Evolutionary conservation across 1,284 basidiomycete species (phyloP), one percentile per base, ranked within the genome.

Genomic region (Melampsora larici-populina): DNA sequence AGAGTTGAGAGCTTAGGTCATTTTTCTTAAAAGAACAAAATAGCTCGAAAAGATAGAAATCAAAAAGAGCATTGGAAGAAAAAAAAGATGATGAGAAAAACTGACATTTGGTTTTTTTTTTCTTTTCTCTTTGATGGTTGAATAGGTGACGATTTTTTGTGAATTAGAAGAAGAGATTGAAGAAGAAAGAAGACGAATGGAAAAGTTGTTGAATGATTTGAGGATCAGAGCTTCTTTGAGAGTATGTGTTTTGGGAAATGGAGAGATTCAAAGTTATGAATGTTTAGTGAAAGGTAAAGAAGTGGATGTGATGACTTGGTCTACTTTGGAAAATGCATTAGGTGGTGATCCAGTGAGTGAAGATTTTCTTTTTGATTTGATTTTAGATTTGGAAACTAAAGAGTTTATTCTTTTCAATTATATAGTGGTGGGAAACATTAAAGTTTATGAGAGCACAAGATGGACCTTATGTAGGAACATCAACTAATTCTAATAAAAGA

Each of bases 381-480:
- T 15, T 58, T 29, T 15, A 29, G 29, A 58, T 58, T 1, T 6
- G 5, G 7, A 58, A 11, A 64, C n/a, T 15, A 17, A 21, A 11
- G 1, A 43, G 29, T 48, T 36, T 26, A 29, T 31, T 60, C 31
- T 58, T 63, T 70, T 15, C n/a, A 62, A 4, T 71, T 21, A 18
- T 51, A 65, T 49, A 75, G 73, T 75, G 73, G 73, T 75, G 73
- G 73, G 73, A 75, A 46, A 67, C 73, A 5, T 60, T 75, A 26
- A 75, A 75, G 65, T 75, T 75, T 66, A 68, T 75, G 73, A 51
- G 73, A 60, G 73, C 73, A 67, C 63, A 68, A 60, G 73, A 75
- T 43, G 9, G 31, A 36, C 29, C 29, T 60, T 55, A 60, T 73
- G 46, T 11, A 3, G 48, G 62, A 26, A 62, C 36, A 24, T 15